Evolutionary conservation across 2,329 filamentous ascomycete species (phyloP).

Genomic region (Apiospora marii): DNA sequence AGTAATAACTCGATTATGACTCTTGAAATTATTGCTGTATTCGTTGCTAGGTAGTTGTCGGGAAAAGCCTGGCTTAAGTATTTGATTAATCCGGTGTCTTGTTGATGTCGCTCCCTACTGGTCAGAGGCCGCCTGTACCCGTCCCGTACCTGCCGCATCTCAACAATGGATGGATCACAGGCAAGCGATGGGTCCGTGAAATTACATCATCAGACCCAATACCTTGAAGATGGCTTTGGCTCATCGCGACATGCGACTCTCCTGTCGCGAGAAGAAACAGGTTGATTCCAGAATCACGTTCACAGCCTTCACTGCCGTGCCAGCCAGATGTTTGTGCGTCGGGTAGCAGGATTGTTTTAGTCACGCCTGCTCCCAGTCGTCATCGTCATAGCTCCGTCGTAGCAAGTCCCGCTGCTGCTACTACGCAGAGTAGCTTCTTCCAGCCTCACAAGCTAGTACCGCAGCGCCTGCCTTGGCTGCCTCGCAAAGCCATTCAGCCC

Average conservation of each 20-base stretch:
- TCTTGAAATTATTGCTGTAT: too few relatives aligned
- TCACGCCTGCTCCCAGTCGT: background rate
- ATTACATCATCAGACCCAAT: constrained; percentile 7
- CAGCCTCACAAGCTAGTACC: background rate
- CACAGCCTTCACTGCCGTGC: background rate
- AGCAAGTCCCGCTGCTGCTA: constrained; percentile 4
- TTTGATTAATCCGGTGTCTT: too few relatives aligned
- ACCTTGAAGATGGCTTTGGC: background rate
- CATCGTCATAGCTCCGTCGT: constrained; percentile 16
- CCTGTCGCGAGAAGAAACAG: background rate
- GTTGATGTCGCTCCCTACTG: too few relatives aligned
- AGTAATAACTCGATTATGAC: too few relatives aligned
- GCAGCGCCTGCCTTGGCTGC: background rate
- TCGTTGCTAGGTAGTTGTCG: too few relatives aligned
- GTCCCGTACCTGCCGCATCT: background rate
- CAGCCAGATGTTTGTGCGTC: background rate
- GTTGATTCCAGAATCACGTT: background rate
- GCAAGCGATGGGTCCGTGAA: background rate
- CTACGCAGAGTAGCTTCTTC: background rate
- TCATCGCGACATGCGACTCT: background rate
- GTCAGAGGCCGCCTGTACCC: background rate
- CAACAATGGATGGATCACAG: background rate
- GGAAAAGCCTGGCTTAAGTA: too few relatives aligned
- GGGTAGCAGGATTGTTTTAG: background rate
- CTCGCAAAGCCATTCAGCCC: constrained; percentile 6